Percentiles rank a stretch among this genome's conserved stretches.
These are phyloP conservation scores for Populus euphratica DNA, from an alignment of 345 rosid species.

Conservation along the genomic window DNA sequence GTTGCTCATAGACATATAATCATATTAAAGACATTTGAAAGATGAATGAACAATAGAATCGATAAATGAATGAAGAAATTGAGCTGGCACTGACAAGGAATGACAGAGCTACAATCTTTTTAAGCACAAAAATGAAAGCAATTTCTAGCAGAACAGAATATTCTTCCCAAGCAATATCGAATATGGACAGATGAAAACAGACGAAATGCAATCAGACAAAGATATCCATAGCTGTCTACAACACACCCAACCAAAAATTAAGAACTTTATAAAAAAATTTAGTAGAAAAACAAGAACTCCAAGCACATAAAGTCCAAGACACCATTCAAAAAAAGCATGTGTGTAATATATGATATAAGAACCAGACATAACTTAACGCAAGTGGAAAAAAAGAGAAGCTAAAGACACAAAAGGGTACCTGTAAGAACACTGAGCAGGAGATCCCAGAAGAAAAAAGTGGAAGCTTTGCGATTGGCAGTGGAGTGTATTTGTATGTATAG, in stretches of 20 bases:
- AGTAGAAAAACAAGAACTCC: too few species aligned
- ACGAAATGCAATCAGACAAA: too few species aligned
- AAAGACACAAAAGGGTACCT: not conserved
- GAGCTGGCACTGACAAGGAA: too few species aligned
- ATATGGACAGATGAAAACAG: too few species aligned
- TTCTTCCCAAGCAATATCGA: too few species aligned
- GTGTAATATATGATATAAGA: not conserved
- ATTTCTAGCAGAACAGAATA: not conserved
- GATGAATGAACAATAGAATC: not conserved
- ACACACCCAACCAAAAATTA: too few species aligned
- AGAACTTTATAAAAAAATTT: too few species aligned
- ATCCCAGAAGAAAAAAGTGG: conserved; percentile 1
- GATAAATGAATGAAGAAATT: not conserved
- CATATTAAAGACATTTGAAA: not conserved
- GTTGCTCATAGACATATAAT: not conserved
- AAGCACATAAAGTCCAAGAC: too few species aligned
- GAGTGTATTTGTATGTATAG: not conserved
- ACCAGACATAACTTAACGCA: too few species aligned
- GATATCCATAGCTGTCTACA: too few species aligned
- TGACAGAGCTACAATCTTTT: not conserved
- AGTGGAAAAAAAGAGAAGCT: not conserved
- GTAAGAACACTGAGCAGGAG: not conserved
- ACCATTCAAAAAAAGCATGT: not conserved
- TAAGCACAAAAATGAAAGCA: not conserved
- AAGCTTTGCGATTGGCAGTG: not conserved